Conservation (phyloP, 2,329 filamentous ascomycete genomes). For the Lasiodiplodia gonubiensis region DNA sequence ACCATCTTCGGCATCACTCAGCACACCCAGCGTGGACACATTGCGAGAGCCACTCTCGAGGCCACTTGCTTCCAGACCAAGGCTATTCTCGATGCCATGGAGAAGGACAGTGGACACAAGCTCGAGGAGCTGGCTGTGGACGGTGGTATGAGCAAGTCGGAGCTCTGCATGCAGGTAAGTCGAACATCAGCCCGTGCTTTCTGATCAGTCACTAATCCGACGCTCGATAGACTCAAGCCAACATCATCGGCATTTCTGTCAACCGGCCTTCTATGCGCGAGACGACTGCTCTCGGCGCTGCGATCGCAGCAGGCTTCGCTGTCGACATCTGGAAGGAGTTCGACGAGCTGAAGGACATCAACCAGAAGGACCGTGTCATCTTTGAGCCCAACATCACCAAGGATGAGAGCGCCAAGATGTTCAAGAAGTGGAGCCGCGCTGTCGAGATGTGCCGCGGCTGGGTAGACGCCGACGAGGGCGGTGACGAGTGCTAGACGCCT, state of each 20-base stretch:
- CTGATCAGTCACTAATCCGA: slow-evolving; percentile 11
- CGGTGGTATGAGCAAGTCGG: slow-evolving; percentile 86
- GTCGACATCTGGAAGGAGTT: slow-evolving; percentile 78
- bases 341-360: slow-evolving; percentile 74
- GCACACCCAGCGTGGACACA: slow-evolving; percentile 83
- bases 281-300: slow-evolving; percentile 85
- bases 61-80: slow-evolving; percentile 93
- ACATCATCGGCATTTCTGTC: slow-evolving; percentile 82
- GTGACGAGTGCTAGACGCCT: slow-evolving; percentile 20
- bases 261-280: slow-evolving; percentile 87
- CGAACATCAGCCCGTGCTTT: slow-evolving; percentile 4
- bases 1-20: slow-evolving; percentile 87
- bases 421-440: slow-evolving; percentile 75
- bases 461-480: slow-evolving; percentile 54
- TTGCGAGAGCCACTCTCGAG: slow-evolving; percentile 87
- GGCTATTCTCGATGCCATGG: slow-evolving; percentile 91
- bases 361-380: slow-evolving; percentile 69
- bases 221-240: slow-evolving; percentile 72
- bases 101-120: slow-evolving; percentile 78
- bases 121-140: slow-evolving; percentile 81
- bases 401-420: slow-evolving; percentile 66
- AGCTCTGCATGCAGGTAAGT: slow-evolving; percentile 78
- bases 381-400: slow-evolving; percentile 71
- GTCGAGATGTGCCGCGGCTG: slow-evolving; percentile 81
- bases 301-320: slow-evolving; percentile 87